Base-by-base conservation (phyloP, 306 rosid species). In the Notholithocarpus densiflorus region DNA sequence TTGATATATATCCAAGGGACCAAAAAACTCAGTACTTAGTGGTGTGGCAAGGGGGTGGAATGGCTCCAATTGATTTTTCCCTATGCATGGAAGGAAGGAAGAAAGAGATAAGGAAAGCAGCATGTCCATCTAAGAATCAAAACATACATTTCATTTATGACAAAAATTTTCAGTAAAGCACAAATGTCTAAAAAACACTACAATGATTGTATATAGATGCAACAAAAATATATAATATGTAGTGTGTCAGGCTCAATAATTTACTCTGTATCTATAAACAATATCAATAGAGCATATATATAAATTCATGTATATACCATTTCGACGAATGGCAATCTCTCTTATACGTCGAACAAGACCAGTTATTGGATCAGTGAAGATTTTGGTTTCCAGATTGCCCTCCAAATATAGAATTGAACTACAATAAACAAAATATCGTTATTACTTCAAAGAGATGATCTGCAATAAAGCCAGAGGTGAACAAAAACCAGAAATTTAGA, bases 301-400 rank as follows among this genome's bases (percentile, higher is more conserved):
- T 34, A 34, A 56, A 23, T 3, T 15, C 72, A 71, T 14, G 13
- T 29, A 29, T 70, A 26, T 91, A 95, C 99, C 93, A 55, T 89
- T 86, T 60, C 85, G 84, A 40, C 98, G 99, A 76, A 95, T 77
- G 24, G 94, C 88, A 75, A 95, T 72, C 86, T 91, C 98, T 78
- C 98, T 88, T 71, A 93, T 48, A 18, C 97, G 87, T 24, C 96
- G 97, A 60, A 89, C 96, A 77, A 95, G 79, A 40, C 99, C 99
- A 27, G 88, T 89, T 0, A 60, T 3, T 0, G 94, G 93, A 83
- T 95, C 96, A 7, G 82, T 53, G 79, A 90, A 95, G 27, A 93
- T 73, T 82, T 93, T 95, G 11, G 92, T 85, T 89, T 95, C 99
- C 14, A 95, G 82, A 77, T 95, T 91, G 32, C 99, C 99, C 71